Base-by-base conservation (phyloP, 768 basidiomycete species). In the Pleurotus tuoliensis region DNA sequence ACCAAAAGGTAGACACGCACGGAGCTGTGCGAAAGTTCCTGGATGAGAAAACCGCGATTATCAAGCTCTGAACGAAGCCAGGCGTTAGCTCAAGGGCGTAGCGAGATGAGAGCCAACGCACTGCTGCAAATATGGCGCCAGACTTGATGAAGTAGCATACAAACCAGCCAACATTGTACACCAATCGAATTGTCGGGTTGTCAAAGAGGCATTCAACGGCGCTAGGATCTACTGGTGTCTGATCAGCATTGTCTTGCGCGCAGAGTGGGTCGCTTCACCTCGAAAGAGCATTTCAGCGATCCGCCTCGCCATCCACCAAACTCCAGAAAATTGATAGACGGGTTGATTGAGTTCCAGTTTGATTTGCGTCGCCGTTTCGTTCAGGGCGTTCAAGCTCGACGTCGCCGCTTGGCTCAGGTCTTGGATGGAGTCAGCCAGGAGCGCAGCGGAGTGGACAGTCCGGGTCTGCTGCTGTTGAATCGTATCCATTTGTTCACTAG, bases 401-500 rank as follows among this genome's bases (percentile, higher is more conserved):
- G n/a, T 20, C 7, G 51, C 51, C 51, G 38, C 39, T 16, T 41
- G 30, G n/a, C n/a, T n/a, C n/a, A n/a, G n/a, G n/a, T n/a, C n/a
- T n/a, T n/a, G n/a, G 22, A 52, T 41, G n/a, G 51, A 8, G 24
- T 25, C 8, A n/a, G 51, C 30, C 8, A 52, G 15, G n/a, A 52
- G 11, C 3, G 37, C 13, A 13, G 39, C 39, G 20, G 37, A 40
- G 5, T 24, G 51, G 15, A 20, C 38, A 15, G 39, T 39, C 39
- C 41, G 51, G 51, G 38, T 39, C 11, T 52, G 51, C 37, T 52
- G 51, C 15, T 20, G 37, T 40, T 41, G 51, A 22, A 52, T 24
- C 18, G 41, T 22, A 25, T 25, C 37, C 38, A 52, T 52, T 20
- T 41, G 51, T 18, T 39, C 51, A 11, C 25, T 52, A 13, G 51